Evolutionary conservation across 352 stramenopile species (phyloP), one percentile per base, ranked within the genome.

Genomic region (Pythium volutum): DNA sequence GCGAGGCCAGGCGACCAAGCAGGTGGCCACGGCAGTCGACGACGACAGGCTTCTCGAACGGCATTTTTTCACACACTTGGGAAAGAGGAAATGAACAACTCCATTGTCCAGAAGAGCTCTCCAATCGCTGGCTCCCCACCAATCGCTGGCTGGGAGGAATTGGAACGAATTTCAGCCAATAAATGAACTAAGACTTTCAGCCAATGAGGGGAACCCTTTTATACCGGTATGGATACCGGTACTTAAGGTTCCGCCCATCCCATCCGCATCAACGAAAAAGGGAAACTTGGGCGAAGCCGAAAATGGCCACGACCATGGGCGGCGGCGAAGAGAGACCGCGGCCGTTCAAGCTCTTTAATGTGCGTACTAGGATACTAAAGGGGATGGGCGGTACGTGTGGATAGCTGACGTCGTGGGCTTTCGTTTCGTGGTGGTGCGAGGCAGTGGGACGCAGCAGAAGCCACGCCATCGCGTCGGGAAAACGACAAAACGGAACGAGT

Each of bases 1-100:
- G 84, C 79, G 94, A 99, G 52, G 95, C 95, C 36, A 99, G 87
- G 73, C 98, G 97, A 79, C 98, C 98, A 48, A 99, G 77, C 67
- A 99, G 80, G 88, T 99, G 98, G 76, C 97, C 97, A 71, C 97
- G 96, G 76, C 96, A 98, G 83, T 99, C 98, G 65, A 99, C 96
- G 63, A 99, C 76, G 70, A 99, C 90, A 67, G 90, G 89, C 76
- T 97, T 97, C 73, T 98, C 89, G 81, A 98, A 97, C 77, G 89
- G 81, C 84, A 94, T 94, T 79, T 84, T 34, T 87, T 73, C 70
- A 75, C 55, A 64, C 72, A 75, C 65, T 75, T 66, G 66, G 72
- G 62, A 76, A 71, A 68, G 76, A 89, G 79, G 84, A 93, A 92
- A 89, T 91, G 79, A 47, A 31, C 1, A 26, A 15, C 39, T 22